Conservation (phyloP, 331 rosid genomes). For the Rosa hybrid region DNA sequence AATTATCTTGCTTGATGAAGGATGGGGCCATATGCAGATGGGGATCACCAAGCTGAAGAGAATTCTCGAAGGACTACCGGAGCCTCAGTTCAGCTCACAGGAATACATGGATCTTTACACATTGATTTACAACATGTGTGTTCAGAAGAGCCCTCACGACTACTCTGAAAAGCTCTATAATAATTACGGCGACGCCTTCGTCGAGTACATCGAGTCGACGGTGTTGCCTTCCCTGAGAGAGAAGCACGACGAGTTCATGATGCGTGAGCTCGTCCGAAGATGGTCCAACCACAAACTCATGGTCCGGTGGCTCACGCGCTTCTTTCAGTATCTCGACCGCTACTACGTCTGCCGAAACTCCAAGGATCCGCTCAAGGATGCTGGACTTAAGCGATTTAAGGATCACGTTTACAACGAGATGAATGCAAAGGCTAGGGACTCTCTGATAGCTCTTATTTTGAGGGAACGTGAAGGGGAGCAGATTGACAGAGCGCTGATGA, state of each 20-base stretch:
- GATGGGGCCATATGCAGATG: slow-evolving; percentile 50
- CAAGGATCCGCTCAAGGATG: slow-evolving; percentile 26
- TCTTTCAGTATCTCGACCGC: slow-evolving; percentile 62
- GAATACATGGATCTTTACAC: slow-evolving; percentile 56
- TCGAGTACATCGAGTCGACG: slow-evolving; percentile 35
- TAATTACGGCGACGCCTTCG: slow-evolving; percentile 33
- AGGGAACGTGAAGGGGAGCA: slow-evolving; percentile 76
- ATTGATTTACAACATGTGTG: slow-evolving; percentile 54
- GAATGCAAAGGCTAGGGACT: slow-evolving; percentile 40
- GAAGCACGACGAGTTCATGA: slow-evolving; percentile 62
- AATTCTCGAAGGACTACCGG: slow-evolving; percentile 48
- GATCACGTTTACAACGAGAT: slow-evolving; percentile 50
- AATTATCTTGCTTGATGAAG: slow-evolving; percentile 43
- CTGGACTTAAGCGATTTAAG: slow-evolving; percentile 50
- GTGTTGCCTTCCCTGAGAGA: slow-evolving; percentile 53
- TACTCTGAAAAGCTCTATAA: slow-evolving; percentile 51
- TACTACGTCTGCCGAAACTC: neutral
- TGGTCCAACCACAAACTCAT: slow-evolving; percentile 62
- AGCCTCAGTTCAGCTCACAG: slow-evolving; percentile 36
- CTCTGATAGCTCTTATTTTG: slow-evolving; percentile 49
- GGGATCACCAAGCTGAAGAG: slow-evolving; percentile 50
- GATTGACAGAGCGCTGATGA: slow-evolving; percentile 58
- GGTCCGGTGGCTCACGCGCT: slow-evolving; percentile 65
- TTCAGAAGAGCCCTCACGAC: slow-evolving; percentile 48
- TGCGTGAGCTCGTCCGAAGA: slow-evolving; percentile 59